Conservation (phyloP, 2,329 filamentous ascomycete genomes). For the Trichoderma citrinoviride region DNA sequence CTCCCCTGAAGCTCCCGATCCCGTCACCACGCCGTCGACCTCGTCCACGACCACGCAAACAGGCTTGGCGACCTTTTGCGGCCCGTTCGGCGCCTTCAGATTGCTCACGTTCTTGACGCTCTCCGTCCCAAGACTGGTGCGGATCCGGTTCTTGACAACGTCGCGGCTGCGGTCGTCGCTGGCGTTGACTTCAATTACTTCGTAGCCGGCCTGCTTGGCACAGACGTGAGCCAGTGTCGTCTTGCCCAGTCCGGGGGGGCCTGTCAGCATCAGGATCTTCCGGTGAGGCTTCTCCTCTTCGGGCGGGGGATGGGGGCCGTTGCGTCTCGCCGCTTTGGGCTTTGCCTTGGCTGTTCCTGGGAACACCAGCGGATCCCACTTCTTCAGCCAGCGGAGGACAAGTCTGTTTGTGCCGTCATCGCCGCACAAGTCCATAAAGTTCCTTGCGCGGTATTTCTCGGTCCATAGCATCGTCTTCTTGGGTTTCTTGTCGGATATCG, state of each 20-base stretch:
- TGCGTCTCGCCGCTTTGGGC: constrained; percentile 42
- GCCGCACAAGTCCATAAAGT: constrained; percentile 89
- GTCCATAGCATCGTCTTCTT: constrained; percentile 75
- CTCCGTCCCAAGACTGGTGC: constrained; percentile 89
- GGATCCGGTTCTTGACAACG: constrained; percentile 86
- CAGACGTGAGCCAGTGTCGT: constrained; percentile 96
- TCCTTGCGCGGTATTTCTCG: constrained; percentile 91
- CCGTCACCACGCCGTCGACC: constrained; percentile 88
- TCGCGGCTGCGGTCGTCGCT: constrained; percentile 89
- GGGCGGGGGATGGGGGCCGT: constrained; percentile 41
- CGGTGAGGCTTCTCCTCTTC: constrained; percentile 74
- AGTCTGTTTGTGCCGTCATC: constrained; percentile 90
- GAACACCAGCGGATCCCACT: constrained; percentile 91
- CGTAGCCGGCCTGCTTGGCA: constrained; percentile 91
- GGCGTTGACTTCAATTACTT: constrained; percentile 95
- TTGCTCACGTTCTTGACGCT: constrained; percentile 78
- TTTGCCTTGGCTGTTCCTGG: constrained; percentile 67
- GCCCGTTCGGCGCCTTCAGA: constrained; percentile 50
- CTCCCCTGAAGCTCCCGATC: constrained; percentile 74
- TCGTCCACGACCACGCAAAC: constrained; percentile 95
- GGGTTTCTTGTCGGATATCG: constrained; percentile 37
- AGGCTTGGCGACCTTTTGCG: constrained; percentile 73
- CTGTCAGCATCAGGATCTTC: constrained; percentile 87
- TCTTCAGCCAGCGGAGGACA: constrained; percentile 89
- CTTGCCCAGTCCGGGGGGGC: constrained; percentile 90